Evolutionary conservation across 805 yeast species (phyloP).

Genomic region (Suhomyces pyralidae): DNA sequence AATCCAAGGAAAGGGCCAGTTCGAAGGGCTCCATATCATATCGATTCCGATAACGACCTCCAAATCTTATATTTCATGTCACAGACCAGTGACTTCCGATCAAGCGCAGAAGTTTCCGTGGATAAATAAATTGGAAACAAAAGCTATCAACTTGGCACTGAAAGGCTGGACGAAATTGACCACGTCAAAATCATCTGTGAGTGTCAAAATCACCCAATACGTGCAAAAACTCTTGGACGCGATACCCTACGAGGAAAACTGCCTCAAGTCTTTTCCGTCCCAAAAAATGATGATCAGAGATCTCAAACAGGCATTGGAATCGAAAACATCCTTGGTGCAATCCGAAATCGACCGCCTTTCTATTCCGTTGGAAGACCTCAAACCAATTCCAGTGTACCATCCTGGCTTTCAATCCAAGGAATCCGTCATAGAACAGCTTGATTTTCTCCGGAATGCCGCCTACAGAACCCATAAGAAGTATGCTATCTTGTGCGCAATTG

Average conservation of each 20-base stretch:
- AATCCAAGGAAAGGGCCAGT: background rate
- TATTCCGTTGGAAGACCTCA: constrained; percentile 28
- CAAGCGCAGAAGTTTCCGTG: constrained; percentile 29
- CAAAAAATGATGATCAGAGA: constrained; percentile 54
- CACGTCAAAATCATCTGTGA: constrained; percentile 52
- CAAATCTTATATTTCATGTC: constrained; percentile 65
- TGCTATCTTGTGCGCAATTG: constrained; percentile 50
- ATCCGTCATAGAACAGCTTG: constrained; percentile 38
- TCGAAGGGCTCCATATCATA: constrained; percentile 49
- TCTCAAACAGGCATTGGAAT: constrained; percentile 22
- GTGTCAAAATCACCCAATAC: constrained; percentile 54
- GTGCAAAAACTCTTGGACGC: constrained; percentile 54
- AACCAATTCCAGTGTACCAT: constrained; percentile 41
- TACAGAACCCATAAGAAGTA: constrained; percentile 53
- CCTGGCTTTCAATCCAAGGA: constrained; percentile 33
- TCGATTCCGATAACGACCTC: constrained; percentile 69
- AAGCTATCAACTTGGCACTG: constrained; percentile 47
- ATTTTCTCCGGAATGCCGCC: constrained; percentile 42
- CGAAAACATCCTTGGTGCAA: constrained; percentile 17
- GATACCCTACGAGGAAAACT: constrained; percentile 78
- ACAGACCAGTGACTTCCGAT: constrained; percentile 31
- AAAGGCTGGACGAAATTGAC: constrained; percentile 63
- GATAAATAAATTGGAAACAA: constrained; percentile 43
- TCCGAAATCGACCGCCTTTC: constrained; percentile 23
- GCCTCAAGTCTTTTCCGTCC: constrained; percentile 75